Evolutionary conservation across 768 basidiomycete species (phyloP).

Genomic region (Lactarius akahatsu): DNA sequence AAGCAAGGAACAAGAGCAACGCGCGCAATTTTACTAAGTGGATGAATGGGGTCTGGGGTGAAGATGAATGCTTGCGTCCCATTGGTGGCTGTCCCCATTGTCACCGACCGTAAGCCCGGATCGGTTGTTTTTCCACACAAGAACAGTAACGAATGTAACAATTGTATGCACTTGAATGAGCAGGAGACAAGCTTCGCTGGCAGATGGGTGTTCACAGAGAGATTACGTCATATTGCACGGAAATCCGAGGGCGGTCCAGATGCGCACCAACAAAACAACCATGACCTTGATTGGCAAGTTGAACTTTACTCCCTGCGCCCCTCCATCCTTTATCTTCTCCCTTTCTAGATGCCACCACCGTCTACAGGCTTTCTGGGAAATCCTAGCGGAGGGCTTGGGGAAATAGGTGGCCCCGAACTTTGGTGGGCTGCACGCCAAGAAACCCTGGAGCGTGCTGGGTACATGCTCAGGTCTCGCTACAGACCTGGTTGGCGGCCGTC

Average conservation of each 20-base stretch:
- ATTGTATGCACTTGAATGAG: no score
- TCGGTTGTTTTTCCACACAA: neutral
- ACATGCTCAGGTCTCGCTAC: slow-evolving; percentile 20
- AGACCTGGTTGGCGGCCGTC: slow-evolving; percentile 22
- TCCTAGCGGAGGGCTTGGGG: neutral
- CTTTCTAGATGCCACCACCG: neutral
- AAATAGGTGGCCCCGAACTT: neutral
- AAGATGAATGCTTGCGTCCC: neutral
- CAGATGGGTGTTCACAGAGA: neutral
- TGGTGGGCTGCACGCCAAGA: slow-evolving; percentile 18
- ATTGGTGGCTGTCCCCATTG: neutral
- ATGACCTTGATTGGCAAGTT: no score
- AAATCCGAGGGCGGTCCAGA: no score
- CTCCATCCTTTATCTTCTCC: no score
- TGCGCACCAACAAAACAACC: no score
- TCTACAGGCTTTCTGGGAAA: neutral
- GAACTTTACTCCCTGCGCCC: neutral
- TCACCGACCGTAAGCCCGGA: neutral
- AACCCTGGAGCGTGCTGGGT: slow-evolving; percentile 11
- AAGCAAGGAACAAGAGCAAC: neutral
- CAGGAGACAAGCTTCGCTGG: no score
- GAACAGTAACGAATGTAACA: no score
- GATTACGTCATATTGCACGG: neutral
- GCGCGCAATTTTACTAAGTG: no score
- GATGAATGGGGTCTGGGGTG: no score